Evolutionary conservation across 768 basidiomycete species (phyloP).

Genomic region (Hygrophorus russula): DNA sequence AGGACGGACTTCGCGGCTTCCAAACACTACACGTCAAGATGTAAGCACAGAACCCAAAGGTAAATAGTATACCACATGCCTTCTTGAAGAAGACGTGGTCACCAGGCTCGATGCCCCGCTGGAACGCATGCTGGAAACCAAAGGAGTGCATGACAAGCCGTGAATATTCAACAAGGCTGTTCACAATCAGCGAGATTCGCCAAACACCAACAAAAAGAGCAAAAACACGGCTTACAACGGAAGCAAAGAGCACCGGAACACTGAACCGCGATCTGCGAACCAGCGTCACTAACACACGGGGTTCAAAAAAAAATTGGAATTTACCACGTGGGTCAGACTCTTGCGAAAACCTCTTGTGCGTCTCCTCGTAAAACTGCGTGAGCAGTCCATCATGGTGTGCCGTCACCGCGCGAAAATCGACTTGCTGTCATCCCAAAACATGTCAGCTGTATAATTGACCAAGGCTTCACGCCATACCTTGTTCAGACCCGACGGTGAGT

Average conservation of each 20-base stretch:
- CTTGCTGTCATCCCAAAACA: slow-evolving; percentile 27
- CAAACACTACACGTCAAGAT: slow-evolving; percentile 38
- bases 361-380: slow-evolving; percentile 52
- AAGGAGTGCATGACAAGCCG: slow-evolving; percentile 82
- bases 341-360: slow-evolving; percentile 45
- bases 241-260: slow-evolving; percentile 53
- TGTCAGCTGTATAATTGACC: background rate
- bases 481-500: slow-evolving; percentile 57
- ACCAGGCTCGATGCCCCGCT: slow-evolving; percentile 49
- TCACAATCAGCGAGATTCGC: slow-evolving; percentile 4
- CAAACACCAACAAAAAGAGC: background rate
- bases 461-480: slow-evolving; percentile 29
- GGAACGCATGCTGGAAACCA: slow-evolving; percentile 75
- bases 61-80: slow-evolving; percentile 21
- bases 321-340: slow-evolving; percentile 50
- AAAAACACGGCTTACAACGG: slow-evolving; percentile 55
- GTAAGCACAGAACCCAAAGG: background rate
- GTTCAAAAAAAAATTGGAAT: slow-evolving; percentile 2
- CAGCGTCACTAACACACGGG: background rate
- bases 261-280: slow-evolving; percentile 41
- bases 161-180: slow-evolving; percentile 64
- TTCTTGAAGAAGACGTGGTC: slow-evolving; percentile 61
- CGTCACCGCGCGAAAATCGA: slow-evolving; percentile 61
- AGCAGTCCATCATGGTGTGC: slow-evolving; percentile 47
- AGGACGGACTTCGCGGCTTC: slow-evolving; percentile 61